phyloP scores from a whole-genome alignment of 2,329 filamentous ascomycete genomes.

The Colletotrichum lentis region DNA sequence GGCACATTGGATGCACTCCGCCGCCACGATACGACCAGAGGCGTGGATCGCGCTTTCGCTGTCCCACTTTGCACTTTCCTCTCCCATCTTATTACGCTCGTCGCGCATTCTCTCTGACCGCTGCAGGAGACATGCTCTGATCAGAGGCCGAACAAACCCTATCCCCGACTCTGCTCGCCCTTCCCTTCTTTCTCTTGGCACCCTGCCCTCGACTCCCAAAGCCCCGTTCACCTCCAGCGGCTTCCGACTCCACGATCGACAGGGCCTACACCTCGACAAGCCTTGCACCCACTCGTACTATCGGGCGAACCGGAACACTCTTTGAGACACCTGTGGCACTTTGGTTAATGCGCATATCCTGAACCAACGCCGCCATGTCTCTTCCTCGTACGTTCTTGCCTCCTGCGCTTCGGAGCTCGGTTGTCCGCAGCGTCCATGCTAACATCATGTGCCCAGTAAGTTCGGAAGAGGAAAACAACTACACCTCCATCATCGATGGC shows the following conservation, averaged over 20 bases:
- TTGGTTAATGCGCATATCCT: slow-evolving; percentile 6
- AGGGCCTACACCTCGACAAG: not conserved
- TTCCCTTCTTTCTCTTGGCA: slow-evolving; percentile 4
- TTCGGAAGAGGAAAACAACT: slow-evolving; percentile 58
- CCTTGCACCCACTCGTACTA: slow-evolving; percentile 1
- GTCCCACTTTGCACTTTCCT: slow-evolving; percentile 3
- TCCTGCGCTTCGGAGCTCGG: not conserved
- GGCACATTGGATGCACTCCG: slow-evolving; percentile 29
- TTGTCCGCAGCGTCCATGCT: not conserved
- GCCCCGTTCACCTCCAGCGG: not conserved
- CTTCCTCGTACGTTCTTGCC: slow-evolving; percentile 25
- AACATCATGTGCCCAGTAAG: slow-evolving; percentile 51
- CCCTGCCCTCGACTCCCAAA: slow-evolving; percentile 6
- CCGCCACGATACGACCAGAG: slow-evolving; percentile 29
- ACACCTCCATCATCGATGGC: slow-evolving; percentile 67
- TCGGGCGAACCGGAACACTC: slow-evolving; percentile 2
- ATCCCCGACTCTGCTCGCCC: slow-evolving; percentile 14
- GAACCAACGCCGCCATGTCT: slow-evolving; percentile 32
- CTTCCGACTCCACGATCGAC: not conserved
- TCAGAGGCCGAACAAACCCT: slow-evolving; percentile 14
- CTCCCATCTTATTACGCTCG: not conserved
- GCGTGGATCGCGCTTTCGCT: slow-evolving; percentile 28
- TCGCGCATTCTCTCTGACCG: slow-evolving; percentile 7
- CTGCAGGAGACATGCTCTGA: slow-evolving; percentile 32
- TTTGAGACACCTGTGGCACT: not conserved